Evolutionary conservation across 2,329 filamentous ascomycete species (phyloP), one percentile per base, ranked within the genome.

Genomic region (Onygenales sp.): DNA sequence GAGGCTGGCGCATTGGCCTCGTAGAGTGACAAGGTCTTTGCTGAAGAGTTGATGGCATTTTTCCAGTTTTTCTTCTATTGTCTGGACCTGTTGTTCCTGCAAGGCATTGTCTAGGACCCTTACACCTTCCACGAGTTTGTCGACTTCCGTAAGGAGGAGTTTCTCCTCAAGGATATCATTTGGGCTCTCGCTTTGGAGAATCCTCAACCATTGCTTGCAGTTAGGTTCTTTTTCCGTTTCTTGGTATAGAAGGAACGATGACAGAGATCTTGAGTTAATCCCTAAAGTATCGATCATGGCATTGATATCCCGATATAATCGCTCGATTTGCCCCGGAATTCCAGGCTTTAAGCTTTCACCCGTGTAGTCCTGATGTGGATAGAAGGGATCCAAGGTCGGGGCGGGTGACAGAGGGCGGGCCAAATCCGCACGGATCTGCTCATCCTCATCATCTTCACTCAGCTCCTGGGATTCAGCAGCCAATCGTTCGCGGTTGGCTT

Each of bases 231-330:
- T 76, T 9, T 59, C 52, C 4, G 60, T 59, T 54, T 70, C 60
- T 56, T 76, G 71, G 53, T 73, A 71, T 36, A 73, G 57, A 54
- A 91, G 69, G 61, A 80, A 85, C 0, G 77, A 73, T 17, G 75
- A 69, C 43, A 85, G 62, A 7, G 78, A 83, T 13, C 92, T 80
- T 5, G 87, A 83, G 65, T 97, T 97, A 49, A 96, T 79, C 8
- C 92, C 92, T 42, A 97, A 74, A 0, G 88, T 92, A 62, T 96
- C 89, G 43, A 98, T 84, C 93, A 97, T 98, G 10, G 87, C 87
- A 68, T 77, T 78, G 57, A 76, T 75, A 55, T 78, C 75, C 10
- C 74, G 72, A 57, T 76, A 77, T 2, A 78, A 61, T 50, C 70
- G 66, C 60, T 78, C 75, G 45, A 77, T 74, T 59, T 77, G 74